Percentiles rank a stretch among this genome's conserved stretches.
These are phyloP conservation scores for Mortierella sp. DNA, from an alignment of 371 early-diverging fungal species.

Conservation along the genomic window DNA sequence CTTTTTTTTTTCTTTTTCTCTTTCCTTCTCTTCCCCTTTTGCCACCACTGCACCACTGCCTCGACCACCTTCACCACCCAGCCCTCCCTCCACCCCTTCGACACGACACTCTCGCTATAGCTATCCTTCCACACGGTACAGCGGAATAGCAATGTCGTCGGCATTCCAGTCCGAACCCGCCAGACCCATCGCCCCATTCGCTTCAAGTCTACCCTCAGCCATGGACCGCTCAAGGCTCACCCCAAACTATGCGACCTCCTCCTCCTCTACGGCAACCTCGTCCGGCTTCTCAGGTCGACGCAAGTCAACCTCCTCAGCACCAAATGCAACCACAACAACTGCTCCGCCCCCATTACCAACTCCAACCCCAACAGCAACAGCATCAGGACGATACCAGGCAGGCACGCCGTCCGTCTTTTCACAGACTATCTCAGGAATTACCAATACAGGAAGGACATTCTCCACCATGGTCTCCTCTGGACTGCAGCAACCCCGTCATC, in stretches of 20 bases:
- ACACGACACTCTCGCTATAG: neutral
- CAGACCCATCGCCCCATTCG: slow-evolving; percentile 40
- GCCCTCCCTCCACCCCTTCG: neutral
- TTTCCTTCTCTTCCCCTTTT: slow-evolving; percentile 4
- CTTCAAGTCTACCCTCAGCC: slow-evolving; percentile 35
- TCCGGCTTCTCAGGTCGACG: neutral
- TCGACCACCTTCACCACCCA: neutral
- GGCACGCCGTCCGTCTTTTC: slow-evolving; percentile 20
- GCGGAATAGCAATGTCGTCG: slow-evolving; percentile 29
- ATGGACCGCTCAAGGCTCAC: slow-evolving; percentile 32
- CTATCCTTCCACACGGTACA: neutral
- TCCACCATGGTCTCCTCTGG: slow-evolving; percentile 45
- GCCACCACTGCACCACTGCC: slow-evolving; percentile 1
- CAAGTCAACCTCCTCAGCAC: slow-evolving; percentile 5
- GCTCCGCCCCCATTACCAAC: neutral
- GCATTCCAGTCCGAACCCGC: slow-evolving; percentile 43
- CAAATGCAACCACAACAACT: slow-evolving; percentile 5
- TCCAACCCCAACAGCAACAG: neutral
- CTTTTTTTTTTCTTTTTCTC: slow-evolving; percentile 1
- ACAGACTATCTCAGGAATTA: slow-evolving; percentile 49
- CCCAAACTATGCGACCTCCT: neutral
- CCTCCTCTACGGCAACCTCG: slow-evolving; percentile 8
- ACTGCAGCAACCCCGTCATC: slow-evolving; percentile 48
- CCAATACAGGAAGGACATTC: slow-evolving; percentile 40
- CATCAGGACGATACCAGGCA: neutral